A percentile compares a stretch with the other conserved stretches of the same genome.
phyloP scores from a whole-genome alignment of 2,329 filamentous ascomycete genomes.

The Trichophyton verrucosum region DNA sequence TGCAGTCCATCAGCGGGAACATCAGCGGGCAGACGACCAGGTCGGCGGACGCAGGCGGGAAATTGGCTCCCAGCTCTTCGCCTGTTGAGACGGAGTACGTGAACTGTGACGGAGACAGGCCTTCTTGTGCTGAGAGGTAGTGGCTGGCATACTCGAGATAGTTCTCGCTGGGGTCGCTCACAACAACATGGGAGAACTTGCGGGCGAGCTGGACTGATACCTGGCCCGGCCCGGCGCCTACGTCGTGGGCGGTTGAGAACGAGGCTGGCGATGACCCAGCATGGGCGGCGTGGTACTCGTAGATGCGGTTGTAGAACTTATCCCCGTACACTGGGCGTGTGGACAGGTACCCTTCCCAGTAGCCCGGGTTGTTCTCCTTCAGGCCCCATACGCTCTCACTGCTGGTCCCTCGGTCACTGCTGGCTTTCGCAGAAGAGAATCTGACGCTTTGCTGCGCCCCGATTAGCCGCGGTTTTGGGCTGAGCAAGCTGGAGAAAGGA shows the following conservation, averaged over 20 bases:
- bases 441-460: neutral
- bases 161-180: slow-evolving; percentile 3
- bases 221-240: slow-evolving; percentile 5
- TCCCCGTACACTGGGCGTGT: slow-evolving; percentile 1
- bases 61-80: neutral
- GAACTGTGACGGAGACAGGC: neutral
- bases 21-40: neutral
- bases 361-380: neutral
- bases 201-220: neutral
- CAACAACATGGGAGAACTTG: slow-evolving; percentile 4
- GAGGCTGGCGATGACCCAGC: neutral
- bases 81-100: neutral
- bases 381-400: neutral
- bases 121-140: neutral
- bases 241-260: slow-evolving; percentile 3
- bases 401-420: too few relatives aligned
- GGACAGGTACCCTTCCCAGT: slow-evolving; percentile 3
- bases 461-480: neutral
- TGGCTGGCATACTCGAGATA: neutral
- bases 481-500: neutral
- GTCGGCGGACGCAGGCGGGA: neutral
- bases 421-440: neutral
- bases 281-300: neutral
- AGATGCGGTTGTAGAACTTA: slow-evolving; percentile 5
- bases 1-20: slow-evolving; percentile 3